phyloP scores from a whole-genome alignment of 2,329 filamentous ascomycete genomes.

The Parascedosporium putredinis region DNA sequence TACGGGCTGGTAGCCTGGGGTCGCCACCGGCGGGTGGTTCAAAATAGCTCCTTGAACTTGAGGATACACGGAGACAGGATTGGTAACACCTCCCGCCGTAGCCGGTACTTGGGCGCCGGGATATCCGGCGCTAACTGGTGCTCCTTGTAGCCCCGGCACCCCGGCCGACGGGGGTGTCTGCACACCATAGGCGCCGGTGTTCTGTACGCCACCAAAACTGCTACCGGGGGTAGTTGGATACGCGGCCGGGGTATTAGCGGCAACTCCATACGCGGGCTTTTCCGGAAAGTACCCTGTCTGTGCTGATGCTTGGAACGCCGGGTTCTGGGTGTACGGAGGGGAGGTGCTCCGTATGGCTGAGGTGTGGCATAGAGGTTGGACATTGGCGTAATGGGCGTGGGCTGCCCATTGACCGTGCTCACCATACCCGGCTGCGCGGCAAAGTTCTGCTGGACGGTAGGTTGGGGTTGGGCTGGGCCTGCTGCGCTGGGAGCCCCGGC shows the following conservation, averaged over 20 bases:
- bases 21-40: too few species aligned
- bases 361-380: background rate
- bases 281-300: background rate
- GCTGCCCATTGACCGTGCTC: background rate
- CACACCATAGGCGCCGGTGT: too few species aligned
- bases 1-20: too few species aligned
- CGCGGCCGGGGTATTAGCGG: too few species aligned
- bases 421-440: background rate
- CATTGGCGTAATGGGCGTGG: background rate
- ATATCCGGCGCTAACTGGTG: too few species aligned
- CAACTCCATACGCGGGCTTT: background rate
- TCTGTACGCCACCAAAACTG: too few species aligned
- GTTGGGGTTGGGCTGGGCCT: background rate
- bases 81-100: too few species aligned
- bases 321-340: background rate
- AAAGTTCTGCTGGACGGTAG: background rate
- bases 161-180: too few species aligned
- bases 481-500: background rate
- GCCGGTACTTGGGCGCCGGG: too few species aligned
- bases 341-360: background rate
- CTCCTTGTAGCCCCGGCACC: too few species aligned
- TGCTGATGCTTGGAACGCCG: background rate
- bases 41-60: too few species aligned
- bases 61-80: too few species aligned
- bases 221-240: background rate